Evolutionary conservation across 208 protist species (phyloP).

Genomic region (Trichomonas vaginalis): DNA sequence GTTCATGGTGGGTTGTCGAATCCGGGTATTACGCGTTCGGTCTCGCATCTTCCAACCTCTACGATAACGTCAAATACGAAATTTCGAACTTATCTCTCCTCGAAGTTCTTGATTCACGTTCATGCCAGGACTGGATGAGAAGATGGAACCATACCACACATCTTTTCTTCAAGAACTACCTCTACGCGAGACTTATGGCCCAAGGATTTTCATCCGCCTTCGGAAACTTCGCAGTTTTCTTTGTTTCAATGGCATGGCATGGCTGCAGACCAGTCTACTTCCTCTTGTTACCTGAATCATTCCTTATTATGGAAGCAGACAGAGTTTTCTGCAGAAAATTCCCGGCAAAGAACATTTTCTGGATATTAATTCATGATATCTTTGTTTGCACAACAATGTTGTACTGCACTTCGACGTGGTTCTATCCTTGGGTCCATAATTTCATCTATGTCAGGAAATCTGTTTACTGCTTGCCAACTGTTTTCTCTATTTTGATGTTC

Average conservation of each 20-base stretch:
- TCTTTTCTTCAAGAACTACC: not conserved
- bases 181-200: not conserved
- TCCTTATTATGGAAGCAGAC: not conserved
- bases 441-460: not conserved
- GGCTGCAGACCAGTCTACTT: not conserved
- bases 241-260: not conserved
- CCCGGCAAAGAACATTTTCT: no score
- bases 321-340: not conserved
- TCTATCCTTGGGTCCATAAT: not conserved
- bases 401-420: not conserved
- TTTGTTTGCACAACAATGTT: not conserved
- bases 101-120: not conserved
- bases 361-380: not conserved
- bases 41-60: not conserved
- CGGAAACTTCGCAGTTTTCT: not conserved
- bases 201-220: not conserved
- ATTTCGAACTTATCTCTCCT: not conserved
- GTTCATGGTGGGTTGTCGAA: not conserved
- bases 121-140: not conserved
- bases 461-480: not conserved
- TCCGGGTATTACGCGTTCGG: not conserved
- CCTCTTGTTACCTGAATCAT: not conserved
- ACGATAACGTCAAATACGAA: not conserved
- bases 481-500: not conserved
- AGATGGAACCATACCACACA: not conserved